Base-by-base conservation (phyloP, 768 basidiomycete species). In the Arthromyces matolae region DNA sequence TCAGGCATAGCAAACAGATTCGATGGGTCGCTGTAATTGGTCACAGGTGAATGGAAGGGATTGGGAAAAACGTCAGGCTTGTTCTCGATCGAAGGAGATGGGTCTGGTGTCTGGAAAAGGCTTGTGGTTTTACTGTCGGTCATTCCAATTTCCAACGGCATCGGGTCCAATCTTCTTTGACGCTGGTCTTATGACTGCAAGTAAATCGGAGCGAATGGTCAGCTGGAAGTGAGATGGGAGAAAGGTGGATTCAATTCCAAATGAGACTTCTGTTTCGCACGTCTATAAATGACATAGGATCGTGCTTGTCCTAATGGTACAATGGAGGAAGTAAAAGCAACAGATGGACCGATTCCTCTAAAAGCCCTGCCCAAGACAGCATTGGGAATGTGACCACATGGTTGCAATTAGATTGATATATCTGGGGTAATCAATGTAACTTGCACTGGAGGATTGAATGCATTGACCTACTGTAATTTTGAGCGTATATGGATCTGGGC, bases 1-100 rank as follows among this genome's bases (percentile, higher is more conserved):
- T 61, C 61, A 8, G 58, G 53, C 10, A 51, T 49, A 29, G 65
- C 50, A 57, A 72, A 73, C 16, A 64, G 56, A 52, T 71, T 66
- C 13, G 60, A 51, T 5, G 69, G 55, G 25, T 49, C 48, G 36
- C 45, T 60, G 41, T 59, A 56, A 12, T 57, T 53, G 18, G 44
- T 58, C 39, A 60, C 57, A 34, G 45, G 52, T 19, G 42, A 44
- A 18, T 50, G 49, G 24, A 44, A 44, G 14, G 42, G 19, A 22
- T 44, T 33, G 19, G 47, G 24, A 29, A 47, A 47, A 35, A 34
- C 41, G 47, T 49, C 44, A 28, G 28, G 20, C 22, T 49, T 44
- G 42, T 42, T 22, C 38, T 47, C 24, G 33, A 48, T 33, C 13
- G 41, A 34, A 27, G 37, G 35, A n/a, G 46, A 51, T 33, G 22